Evolutionary conservation across 2,329 filamentous ascomycete species (phyloP), one percentile per base, ranked within the genome.

Genomic region (Herpotrichia juniperi): DNA sequence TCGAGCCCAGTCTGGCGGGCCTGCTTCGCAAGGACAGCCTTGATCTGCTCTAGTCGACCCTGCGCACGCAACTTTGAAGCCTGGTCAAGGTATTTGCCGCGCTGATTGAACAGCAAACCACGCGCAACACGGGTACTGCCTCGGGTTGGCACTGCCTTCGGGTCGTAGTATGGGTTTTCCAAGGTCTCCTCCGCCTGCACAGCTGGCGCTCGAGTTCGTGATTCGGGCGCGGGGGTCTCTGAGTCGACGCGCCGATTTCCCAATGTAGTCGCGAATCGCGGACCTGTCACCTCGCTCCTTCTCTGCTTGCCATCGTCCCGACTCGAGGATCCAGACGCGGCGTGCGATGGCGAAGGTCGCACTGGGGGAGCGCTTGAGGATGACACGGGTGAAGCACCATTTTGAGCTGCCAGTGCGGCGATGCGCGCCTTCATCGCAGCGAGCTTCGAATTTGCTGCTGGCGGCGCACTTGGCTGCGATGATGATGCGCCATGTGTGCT

Each of bases 21-120:
- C 63, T 91, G 87, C 61, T 89, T 89, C 1, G 93, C 93, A 61
- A 99, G 96, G 50, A 89, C 85, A 78, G 89, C 93, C 76, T 97
- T 97, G 87, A 99, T 93, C 56, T 88, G 88, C 78, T 99, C 96
- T 24, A 99, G 80, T 45, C 89, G 88, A 35, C 89, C 91, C 75
- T 97, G 93, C 54, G 91, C 85, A 56, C 94, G 87, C 46, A 97
- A 78, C 50, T 93, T 93, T 71, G 91, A 93, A 7, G 90, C 94
- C 75, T 97, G 93, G 58, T 92, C 88, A 54, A 97, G 96, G 68
- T 96, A 97, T 81, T 97, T 97, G 47, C 94, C 94, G 73, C 96
- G 96, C 63, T 93, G 87, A 65, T 97, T 96, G 79, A 99, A 97
- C 11, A 91, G 78, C 16, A 99, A 81, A 58, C 90, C 87, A 53